Evolutionary conservation across 371 early-diverging fungal species (phyloP), one percentile per base, ranked within the genome.

Genomic region (Apophysomyces variabilis): DNA sequence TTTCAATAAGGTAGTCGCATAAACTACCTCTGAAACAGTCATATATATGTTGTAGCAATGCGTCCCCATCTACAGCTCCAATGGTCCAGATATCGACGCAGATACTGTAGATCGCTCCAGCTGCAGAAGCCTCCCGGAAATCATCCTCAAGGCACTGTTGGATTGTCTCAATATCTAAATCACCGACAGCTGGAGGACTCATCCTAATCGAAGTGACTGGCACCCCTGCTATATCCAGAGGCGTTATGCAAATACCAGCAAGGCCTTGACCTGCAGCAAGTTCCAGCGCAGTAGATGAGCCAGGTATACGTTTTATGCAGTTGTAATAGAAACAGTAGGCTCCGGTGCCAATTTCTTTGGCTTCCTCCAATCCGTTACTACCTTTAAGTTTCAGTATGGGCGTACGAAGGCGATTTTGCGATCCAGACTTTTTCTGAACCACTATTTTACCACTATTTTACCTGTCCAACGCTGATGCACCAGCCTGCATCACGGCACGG

Each of bases 1-100:
- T 76, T 69, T 93, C 95, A 35, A 92, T 79, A 35, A 87, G 78
- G 60, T 92, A 93, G 62, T 93, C 93, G 58, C 88, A 90, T 3
- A 90, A 62, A 60, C 84, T 86, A 65, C 88, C 89, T 9, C 79
- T 72, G 63, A 87, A 89, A 64, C 89, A 86, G 60, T 80, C 79
- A 32, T 77, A 77, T 12, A 91, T 72, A 54, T 85, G 67, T 7
- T 86, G 82, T 54, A 87, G 62, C 9, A 93, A 70, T 1, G 78
- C 78, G 5, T 84, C 76, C 0, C 85, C 72, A 64, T 90, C 89
- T 16, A 87, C 77, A 3, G 70, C 56, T 4, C 92, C 93, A 13
- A 87, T 85, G 0, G 75, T 78, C 95, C 95, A 95, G 0, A 93
- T 71, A 47, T 92, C 89, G 38, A 90, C 78, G 66, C 80, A 72